phyloP scores from a whole-genome alignment of 352 stramenopile genomes.

The Bremia lactucae region DNA sequence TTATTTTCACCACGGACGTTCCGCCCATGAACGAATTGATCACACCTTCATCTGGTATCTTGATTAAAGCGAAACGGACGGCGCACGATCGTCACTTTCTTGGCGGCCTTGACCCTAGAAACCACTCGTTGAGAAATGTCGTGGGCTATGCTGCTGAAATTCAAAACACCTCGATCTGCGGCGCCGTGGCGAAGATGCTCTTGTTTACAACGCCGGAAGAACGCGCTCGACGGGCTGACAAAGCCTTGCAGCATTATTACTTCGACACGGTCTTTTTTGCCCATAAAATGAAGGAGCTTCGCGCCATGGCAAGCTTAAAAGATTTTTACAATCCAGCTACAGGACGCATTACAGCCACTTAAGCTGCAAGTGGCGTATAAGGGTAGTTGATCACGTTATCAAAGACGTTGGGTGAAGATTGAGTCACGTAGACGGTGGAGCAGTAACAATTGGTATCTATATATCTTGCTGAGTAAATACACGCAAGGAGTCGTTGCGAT shows the following conservation, averaged over 20 bases:
- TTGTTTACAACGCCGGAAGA: slow-evolving; percentile 20
- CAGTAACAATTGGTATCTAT: no score
- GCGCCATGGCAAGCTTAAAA: slow-evolving; percentile 21
- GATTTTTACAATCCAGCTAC: slow-evolving; percentile 10
- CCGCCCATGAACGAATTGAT: slow-evolving; percentile 56
- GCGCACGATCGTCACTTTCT: slow-evolving; percentile 25
- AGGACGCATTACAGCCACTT: background rate
- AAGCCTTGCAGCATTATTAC: slow-evolving; percentile 45
- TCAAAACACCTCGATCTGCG: slow-evolving; percentile 26
- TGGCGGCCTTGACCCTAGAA: slow-evolving; percentile 18
- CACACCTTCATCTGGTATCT: slow-evolving; percentile 25
- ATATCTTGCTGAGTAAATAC: no score
- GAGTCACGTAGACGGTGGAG: no score
- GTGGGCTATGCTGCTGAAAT: slow-evolving; percentile 35
- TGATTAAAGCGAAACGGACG: slow-evolving; percentile 18
- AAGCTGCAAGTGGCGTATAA: no score
- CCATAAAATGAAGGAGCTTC: slow-evolving; percentile 39
- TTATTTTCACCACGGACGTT: slow-evolving; percentile 45
- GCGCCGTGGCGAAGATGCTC: slow-evolving; percentile 28
- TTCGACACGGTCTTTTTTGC: slow-evolving; percentile 56
- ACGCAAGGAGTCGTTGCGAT: no score
- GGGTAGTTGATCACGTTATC: no score
- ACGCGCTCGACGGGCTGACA: slow-evolving; percentile 19
- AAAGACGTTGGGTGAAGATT: no score
- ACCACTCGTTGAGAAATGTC: slow-evolving; percentile 24